phyloP scores from a whole-genome alignment of 2,329 filamentous ascomycete genomes.

The Talaromyces sp. region DNA sequence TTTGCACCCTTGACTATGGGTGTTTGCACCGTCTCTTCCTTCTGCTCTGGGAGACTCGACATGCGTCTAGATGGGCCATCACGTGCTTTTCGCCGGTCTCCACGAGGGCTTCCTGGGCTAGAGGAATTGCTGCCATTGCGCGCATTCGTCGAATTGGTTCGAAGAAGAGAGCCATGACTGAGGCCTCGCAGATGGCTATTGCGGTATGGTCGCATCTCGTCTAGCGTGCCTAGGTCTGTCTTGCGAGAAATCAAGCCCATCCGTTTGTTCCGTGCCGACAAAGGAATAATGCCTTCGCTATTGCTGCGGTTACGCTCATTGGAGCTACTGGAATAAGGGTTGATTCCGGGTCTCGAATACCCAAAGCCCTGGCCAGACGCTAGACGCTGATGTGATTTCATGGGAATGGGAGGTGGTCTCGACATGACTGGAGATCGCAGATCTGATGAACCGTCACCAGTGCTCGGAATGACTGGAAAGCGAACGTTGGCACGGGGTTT shows the following conservation, averaged over 20 bases:
- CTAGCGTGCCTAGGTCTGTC: conserved; percentile 49
- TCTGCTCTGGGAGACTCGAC: conserved; percentile 54
- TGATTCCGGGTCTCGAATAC: conserved; percentile 65
- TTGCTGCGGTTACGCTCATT: conserved; percentile 57
- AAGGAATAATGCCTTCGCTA: conserved; percentile 54
- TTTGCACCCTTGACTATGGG: conserved; percentile 53
- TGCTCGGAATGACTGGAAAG: conserved; percentile 53
- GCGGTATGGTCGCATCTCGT: conserved; percentile 48
- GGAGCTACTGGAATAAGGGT: conserved; percentile 59
- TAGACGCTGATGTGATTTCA: conserved; percentile 70
- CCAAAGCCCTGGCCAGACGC: conserved; percentile 42
- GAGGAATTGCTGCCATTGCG: conserved; percentile 16
- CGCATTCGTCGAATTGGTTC: conserved; percentile 27
- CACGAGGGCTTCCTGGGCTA: conserved; percentile 34
- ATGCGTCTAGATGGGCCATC: conserved; percentile 47
- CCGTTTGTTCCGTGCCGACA: conserved; percentile 48
- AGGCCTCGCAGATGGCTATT: conserved; percentile 53
- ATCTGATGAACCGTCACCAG: conserved; percentile 60
- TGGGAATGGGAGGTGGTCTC: conserved; percentile 71
- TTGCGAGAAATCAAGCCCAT: conserved; percentile 57
- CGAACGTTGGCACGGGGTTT: conserved; percentile 51
- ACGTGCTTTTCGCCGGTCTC: conserved; percentile 35
- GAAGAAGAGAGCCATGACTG: conserved; percentile 52
- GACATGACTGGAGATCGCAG: conserved; percentile 62
- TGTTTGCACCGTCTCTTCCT: conserved; percentile 41